Evolutionary conservation across 169 alveolate genomes (phyloP).

Genomic region (Plasmodium coatneyi): DNA sequence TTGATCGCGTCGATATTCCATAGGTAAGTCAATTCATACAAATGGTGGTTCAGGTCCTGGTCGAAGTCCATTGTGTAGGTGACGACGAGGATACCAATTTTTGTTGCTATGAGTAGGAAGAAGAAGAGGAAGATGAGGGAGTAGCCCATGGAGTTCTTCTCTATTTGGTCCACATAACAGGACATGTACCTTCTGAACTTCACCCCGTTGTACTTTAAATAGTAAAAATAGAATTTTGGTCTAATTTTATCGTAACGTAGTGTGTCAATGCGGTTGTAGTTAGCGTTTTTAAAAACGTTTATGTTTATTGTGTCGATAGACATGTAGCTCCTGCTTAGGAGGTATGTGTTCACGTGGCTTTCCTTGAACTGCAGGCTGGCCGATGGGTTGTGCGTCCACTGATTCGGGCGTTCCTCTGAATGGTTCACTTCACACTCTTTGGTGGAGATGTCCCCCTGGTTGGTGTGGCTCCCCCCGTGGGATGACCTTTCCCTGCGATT

Average conservation of each 20-base stretch:
- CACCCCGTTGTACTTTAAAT: constrained; percentile 39
- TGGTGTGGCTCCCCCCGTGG: not conserved
- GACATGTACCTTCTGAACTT: constrained; percentile 27
- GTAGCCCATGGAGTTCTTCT: not conserved
- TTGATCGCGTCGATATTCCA: not conserved
- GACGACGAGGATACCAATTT: constrained; percentile 40
- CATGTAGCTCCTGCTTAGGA: not conserved
- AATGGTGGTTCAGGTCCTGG: not conserved
- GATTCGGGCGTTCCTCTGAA: not conserved
- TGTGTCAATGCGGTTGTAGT: not conserved
- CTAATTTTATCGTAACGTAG: constrained; percentile 14
- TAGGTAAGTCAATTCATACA: constrained; percentile 28
- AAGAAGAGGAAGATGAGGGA: constrained; percentile 36
- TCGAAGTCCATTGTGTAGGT: constrained; percentile 36
- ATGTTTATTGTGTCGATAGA: constrained; percentile 21
- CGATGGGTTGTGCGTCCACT: not conserved
- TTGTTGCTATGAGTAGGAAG: constrained; percentile 30
- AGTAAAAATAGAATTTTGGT: not conserved
- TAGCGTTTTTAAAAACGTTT: not conserved
- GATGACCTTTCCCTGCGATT: not conserved
- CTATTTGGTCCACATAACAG: constrained; percentile 47
- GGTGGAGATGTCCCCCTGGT: not conserved
- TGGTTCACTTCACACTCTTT: not conserved
- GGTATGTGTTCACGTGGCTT: not conserved
- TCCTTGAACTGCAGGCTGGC: not conserved